Percentiles rank a stretch among this genome's conserved stretches.
Conservation (phyloP, 1,284 basidiomycete species). For the Rhodotorula sp. region DNA sequence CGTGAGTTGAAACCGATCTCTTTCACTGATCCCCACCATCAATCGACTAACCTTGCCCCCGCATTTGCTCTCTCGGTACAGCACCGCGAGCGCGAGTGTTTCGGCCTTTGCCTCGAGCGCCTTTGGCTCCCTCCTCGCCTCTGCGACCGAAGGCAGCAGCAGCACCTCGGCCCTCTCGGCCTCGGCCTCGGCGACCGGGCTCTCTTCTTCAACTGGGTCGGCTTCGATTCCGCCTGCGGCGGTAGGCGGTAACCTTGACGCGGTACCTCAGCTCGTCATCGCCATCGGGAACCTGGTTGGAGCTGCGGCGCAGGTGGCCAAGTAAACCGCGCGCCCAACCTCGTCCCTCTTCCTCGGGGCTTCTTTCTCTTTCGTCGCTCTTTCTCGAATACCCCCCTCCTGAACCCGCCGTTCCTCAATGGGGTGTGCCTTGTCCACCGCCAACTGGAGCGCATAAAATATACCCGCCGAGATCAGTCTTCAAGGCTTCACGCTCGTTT, state of each 20-base stretch:
- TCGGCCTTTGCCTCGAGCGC: not conserved
- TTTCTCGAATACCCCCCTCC: not conserved
- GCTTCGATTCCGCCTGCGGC: constrained; percentile 10
- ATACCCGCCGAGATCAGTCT: too few species aligned
- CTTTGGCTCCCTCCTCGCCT: not conserved
- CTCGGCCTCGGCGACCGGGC: not conserved
- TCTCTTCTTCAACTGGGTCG: not conserved
- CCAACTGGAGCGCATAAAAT: not conserved
- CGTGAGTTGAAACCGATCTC: not conserved
- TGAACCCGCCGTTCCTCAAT: not conserved
- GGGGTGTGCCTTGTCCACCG: not conserved
- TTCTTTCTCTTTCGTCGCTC: not conserved
- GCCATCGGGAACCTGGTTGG: constrained; percentile 35
- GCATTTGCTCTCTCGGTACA: not conserved
- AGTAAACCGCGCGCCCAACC: not conserved
- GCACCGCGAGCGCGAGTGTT: not conserved
- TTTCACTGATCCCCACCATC: too few species aligned
- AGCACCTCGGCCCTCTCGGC: not conserved
- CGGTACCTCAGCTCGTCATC: constrained; percentile 33
- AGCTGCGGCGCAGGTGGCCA: constrained; percentile 21
- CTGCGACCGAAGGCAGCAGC: not conserved
- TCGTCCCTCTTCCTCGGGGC: too few species aligned
- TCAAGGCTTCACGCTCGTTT: not conserved
- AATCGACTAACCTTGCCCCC: not conserved
- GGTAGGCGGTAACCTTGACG: constrained; percentile 37